Evolutionary conservation across 805 yeast species (phyloP).

Genomic region (Candida railenensis): DNA sequence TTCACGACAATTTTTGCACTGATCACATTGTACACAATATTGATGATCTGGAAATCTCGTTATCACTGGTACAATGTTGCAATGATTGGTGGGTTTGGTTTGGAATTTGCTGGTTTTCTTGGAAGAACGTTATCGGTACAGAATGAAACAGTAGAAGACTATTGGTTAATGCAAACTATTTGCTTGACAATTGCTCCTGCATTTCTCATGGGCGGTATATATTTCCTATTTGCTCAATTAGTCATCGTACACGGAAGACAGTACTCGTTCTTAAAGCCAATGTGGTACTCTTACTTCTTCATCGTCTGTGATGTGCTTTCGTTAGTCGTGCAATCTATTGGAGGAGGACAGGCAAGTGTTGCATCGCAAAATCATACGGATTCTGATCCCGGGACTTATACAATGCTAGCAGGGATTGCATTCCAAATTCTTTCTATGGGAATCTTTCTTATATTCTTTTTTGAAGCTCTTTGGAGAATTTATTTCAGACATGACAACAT

Average conservation of each 20-base stretch:
- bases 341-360: constrained; percentile 36
- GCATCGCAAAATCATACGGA: constrained; percentile 21
- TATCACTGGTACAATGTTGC: constrained; percentile 41
- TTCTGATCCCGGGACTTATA: constrained; percentile 32
- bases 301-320: constrained; percentile 37
- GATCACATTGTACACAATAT: constrained; percentile 20
- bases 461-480: constrained; percentile 31
- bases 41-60: constrained; percentile 30
- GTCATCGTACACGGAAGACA: constrained; percentile 39
- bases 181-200: constrained; percentile 41
- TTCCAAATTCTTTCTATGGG: constrained; percentile 42
- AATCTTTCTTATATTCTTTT: constrained; percentile 33
- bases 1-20: constrained; percentile 27
- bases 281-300: constrained; percentile 44
- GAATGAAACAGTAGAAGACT: constrained; percentile 18
- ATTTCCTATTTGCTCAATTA: constrained; percentile 39
- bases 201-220: constrained; percentile 44
- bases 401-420: constrained; percentile 38
- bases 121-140: constrained; percentile 32
- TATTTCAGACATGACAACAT: constrained; percentile 23
- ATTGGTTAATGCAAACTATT: constrained; percentile 32
- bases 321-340: constrained; percentile 38
- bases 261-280: constrained; percentile 37
- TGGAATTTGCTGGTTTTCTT: constrained; percentile 37
- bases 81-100: constrained; percentile 32